These are phyloP conservation scores for Scheffersomyces coipomensis DNA, from an alignment of 805 yeast species.

Conservation along the genomic window DNA sequence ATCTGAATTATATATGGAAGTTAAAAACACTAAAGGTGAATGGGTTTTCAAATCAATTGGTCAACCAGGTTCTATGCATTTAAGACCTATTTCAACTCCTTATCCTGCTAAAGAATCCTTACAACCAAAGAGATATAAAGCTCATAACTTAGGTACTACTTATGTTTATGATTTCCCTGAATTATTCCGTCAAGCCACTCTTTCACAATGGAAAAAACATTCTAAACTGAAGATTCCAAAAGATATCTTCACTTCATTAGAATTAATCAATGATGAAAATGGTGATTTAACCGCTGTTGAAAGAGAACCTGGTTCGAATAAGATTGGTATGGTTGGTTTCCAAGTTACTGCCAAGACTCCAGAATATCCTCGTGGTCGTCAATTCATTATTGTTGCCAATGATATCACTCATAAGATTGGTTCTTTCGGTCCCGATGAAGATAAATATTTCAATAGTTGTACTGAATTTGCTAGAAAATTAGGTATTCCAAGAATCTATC, in stretches of 20 bases:
- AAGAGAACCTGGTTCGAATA: constrained; percentile 96
- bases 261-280: constrained; percentile 80
- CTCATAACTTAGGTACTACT: constrained; percentile 97
- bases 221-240: constrained; percentile 65
- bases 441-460: constrained; percentile 84
- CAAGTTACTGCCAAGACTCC: constrained; percentile 88
- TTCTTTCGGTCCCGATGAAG: constrained; percentile 97
- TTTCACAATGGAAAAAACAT: constrained; percentile 77
- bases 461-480: constrained; percentile 86
- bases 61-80: constrained; percentile 94
- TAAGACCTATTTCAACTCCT: constrained; percentile 93
- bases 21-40: constrained; percentile 87
- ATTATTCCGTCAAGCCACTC: constrained; percentile 88
- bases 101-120: constrained; percentile 97
- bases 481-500: constrained; percentile 93
- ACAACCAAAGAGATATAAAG: constrained; percentile 98
- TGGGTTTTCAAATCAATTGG: constrained; percentile 98
- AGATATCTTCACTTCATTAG: constrained; percentile 74
- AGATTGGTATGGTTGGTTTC: constrained; percentile 98
- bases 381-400: constrained; percentile 88
- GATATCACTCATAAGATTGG: constrained; percentile 98
- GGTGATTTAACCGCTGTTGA: constrained; percentile 81
- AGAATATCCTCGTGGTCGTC: constrained; percentile 96
- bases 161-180: constrained; percentile 99
- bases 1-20: constrained; percentile 92